Percentiles rank a stretch among this genome's conserved stretches.
Conservation (phyloP, 768 basidiomycete genomes). For the Cystobasidium ongulense region DNA sequence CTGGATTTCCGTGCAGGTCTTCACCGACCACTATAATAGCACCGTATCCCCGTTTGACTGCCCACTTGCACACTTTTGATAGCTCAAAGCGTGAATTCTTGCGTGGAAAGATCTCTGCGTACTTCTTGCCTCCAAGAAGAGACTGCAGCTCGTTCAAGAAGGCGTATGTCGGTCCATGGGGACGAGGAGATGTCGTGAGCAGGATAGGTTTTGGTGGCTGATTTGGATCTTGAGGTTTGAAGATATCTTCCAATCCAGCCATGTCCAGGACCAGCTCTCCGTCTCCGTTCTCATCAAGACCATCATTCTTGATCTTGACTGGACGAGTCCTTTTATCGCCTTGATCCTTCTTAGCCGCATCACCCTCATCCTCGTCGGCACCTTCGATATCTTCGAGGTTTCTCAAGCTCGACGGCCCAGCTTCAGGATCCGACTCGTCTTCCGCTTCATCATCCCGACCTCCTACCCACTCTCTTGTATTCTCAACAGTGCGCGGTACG, state of each 20-base stretch:
- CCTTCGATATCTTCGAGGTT: neutral
- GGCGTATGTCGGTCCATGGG: constrained; percentile 8
- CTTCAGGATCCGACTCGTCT: neutral
- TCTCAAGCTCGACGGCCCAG: neutral
- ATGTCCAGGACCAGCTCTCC: constrained; percentile 31
- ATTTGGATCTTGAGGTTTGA: constrained; percentile 15
- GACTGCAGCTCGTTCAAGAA: constrained; percentile 41
- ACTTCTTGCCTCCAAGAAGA: constrained; percentile 48
- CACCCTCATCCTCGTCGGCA: constrained; percentile 7
- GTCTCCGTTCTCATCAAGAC: constrained; percentile 10
- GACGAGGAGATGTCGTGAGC: constrained; percentile 30
- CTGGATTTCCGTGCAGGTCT: constrained; percentile 75
- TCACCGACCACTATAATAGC: constrained; percentile 91
- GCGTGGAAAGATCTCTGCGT: constrained; percentile 61
- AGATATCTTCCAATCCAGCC: constrained; percentile 33
- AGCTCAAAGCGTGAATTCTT: constrained; percentile 84
- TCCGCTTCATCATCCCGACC: constrained; percentile 14
- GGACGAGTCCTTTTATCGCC: constrained; percentile 28
- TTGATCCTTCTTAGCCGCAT: neutral
- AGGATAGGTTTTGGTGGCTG: constrained; percentile 22
- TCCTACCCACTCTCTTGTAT: constrained; percentile 64
- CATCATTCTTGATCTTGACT: constrained; percentile 19
- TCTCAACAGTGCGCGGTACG: constrained; percentile 64
- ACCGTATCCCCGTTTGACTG: constrained; percentile 74
- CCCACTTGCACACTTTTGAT: constrained; percentile 93